A percentile compares a stretch with the other conserved stretches of the same genome.
Evolutionary conservation across 148 eudicot genomes (phyloP).

Genomic region (Nyssa sinensis): DNA sequence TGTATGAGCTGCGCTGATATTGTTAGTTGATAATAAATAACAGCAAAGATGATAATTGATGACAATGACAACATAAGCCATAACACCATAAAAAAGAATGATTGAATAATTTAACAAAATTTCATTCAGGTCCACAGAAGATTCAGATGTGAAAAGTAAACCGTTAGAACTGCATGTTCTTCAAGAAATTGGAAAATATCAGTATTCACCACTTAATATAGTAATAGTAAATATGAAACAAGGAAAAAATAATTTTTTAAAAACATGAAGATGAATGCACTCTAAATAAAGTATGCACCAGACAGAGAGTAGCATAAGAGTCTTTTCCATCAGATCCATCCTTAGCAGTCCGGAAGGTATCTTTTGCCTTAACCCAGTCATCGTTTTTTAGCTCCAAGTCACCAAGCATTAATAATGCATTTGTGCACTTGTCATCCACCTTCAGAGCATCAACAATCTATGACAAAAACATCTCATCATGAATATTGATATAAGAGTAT

Average conservation of each 20-base stretch:
- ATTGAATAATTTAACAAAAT: background rate
- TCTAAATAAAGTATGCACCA: constrained; percentile 40
- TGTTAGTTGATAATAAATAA: constrained; percentile 3
- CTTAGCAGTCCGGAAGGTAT: constrained; percentile 89
- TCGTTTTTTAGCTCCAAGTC: constrained; percentile 95
- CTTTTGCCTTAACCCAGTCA: constrained; percentile 99
- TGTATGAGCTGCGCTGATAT: constrained; percentile 13
- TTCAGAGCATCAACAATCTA: constrained; percentile 85
- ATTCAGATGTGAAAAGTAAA: constrained; percentile 10
- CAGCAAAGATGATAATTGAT: background rate
- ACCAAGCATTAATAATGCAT: constrained; percentile 86
- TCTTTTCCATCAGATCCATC: constrained; percentile 78
- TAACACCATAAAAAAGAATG: background rate
- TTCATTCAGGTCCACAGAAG: background rate
- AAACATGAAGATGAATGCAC: constrained; percentile 6
- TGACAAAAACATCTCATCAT: background rate
- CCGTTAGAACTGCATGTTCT: background rate
- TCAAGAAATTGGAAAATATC: background rate
- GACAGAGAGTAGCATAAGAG: constrained; percentile 85
- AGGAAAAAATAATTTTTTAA: too few relatives aligned
- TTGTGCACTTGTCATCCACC: constrained; percentile 81
- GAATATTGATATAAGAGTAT: constrained; percentile 10
- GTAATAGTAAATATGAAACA: too few relatives aligned
- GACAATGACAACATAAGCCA: constrained; percentile 3
- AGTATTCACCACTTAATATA: background rate